Evolutionary conservation across 345 rosid species (phyloP).

Genomic region (Cardiospermum halicacabum): DNA sequence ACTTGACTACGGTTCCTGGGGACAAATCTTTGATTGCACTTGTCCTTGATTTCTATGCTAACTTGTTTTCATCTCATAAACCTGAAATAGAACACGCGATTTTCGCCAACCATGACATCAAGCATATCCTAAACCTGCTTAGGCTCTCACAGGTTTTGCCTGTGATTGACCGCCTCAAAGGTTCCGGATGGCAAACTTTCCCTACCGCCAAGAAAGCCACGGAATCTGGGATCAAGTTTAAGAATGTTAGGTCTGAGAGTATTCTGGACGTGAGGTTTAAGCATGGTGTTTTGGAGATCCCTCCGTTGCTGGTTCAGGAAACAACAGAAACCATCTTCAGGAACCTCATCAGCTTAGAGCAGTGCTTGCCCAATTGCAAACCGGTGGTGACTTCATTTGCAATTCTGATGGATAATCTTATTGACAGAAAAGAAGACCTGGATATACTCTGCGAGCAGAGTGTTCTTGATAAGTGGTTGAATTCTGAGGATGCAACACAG

Average conservation of each 20-base stretch:
- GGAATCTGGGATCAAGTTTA: constrained; percentile 16
- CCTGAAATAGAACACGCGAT: no score
- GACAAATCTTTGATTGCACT: constrained; percentile 11
- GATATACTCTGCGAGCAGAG: constrained; percentile 12
- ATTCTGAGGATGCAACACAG: constrained; percentile 13
- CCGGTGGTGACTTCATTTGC: constrained; percentile 22
- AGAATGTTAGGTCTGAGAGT: background rate
- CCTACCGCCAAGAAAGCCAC: constrained; percentile 6
- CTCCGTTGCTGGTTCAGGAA: constrained; percentile 11
- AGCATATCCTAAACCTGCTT: constrained; percentile 22
- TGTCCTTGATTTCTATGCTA: background rate
- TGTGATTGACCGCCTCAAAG: background rate
- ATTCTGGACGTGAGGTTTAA: constrained; percentile 16
- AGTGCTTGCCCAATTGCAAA: constrained; percentile 10
- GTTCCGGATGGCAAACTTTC: constrained; percentile 1
- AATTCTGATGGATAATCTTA: constrained; percentile 20
- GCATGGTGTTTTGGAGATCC: constrained; percentile 14
- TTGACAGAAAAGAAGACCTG: constrained; percentile 17
- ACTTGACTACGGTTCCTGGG: background rate
- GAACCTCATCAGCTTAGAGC: constrained; percentile 27
- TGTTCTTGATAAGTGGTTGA: constrained; percentile 12
- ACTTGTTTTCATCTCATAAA: background rate
- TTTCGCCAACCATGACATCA: background rate
- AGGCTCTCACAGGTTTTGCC: constrained; percentile 8
- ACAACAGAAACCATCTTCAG: constrained; percentile 15